Conservation (phyloP, 2,329 filamentous ascomycete genomes). For the Ceratocystis lukuohia region DNA sequence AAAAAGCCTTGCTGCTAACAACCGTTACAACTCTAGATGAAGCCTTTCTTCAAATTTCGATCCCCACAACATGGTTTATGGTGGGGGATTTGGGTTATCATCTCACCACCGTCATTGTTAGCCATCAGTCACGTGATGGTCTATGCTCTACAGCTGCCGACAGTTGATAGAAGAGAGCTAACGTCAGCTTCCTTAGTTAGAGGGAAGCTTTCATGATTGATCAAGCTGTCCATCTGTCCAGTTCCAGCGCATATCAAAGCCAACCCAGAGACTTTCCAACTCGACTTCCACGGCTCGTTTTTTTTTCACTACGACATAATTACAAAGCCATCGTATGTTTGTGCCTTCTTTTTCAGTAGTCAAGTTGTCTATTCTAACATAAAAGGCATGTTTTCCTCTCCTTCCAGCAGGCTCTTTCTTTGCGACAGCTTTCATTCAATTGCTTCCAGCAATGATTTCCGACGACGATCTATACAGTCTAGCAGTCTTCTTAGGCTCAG, state of each 20-base stretch:
- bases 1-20: slow-evolving; percentile 9
- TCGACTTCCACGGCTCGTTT: not conserved
- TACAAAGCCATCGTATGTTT: not conserved
- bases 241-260: slow-evolving; percentile 8
- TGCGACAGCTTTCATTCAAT: not conserved
- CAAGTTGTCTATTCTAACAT: not conserved
- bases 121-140: slow-evolving; percentile 10
- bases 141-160: not conserved
- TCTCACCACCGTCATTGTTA: slow-evolving; percentile 14
- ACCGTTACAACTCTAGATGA: slow-evolving; percentile 2
- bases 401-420: not conserved
- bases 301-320: not conserved
- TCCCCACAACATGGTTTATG: slow-evolving; percentile 15
- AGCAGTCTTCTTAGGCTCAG: slow-evolving; percentile 81
- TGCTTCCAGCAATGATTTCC: slow-evolving; percentile 63
- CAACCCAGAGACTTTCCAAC: not conserved
- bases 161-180: slow-evolving; percentile 8
- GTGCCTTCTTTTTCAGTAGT: not conserved
- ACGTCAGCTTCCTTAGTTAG: slow-evolving; percentile 16
- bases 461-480: slow-evolving; percentile 83
- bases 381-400: not conserved
- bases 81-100: slow-evolving; percentile 15
- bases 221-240: slow-evolving; percentile 20
- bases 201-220: slow-evolving; percentile 16
- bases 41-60: slow-evolving; percentile 8